phyloP scores from a whole-genome alignment of 225 moss, liverwort and hornwort species.

The Physcomitrium patens region DNA sequence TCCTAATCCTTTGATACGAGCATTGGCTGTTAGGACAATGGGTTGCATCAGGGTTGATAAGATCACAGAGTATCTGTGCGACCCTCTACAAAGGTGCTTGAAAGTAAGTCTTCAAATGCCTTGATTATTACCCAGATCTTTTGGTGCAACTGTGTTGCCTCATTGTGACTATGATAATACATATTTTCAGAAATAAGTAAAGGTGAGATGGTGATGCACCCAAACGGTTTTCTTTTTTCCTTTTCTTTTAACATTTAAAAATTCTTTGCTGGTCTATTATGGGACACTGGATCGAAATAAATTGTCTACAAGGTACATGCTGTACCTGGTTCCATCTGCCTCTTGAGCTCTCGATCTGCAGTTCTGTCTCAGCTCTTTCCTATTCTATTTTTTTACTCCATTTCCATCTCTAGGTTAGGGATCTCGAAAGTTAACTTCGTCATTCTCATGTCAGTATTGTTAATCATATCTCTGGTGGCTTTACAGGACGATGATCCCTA shows the following conservation, averaged over 20 bases:
- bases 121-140: background rate
- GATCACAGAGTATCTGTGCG: constrained; percentile 93
- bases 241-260: too few species aligned
- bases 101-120: constrained; percentile 51
- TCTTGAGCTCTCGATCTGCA: background rate
- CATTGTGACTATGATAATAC: background rate
- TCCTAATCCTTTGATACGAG: constrained; percentile 89
- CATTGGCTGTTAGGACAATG: constrained; percentile 95
- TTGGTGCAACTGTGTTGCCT: background rate
- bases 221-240: background rate
- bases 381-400: background rate
- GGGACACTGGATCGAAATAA: background rate
- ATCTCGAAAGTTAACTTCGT: background rate
- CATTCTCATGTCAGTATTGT: constrained; percentile 17
- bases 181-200: background rate
- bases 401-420: background rate
- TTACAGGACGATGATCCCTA: constrained; percentile 92
- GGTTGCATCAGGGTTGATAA: constrained; percentile 97
- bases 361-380: background rate
- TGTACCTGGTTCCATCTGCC: constrained; percentile 8
- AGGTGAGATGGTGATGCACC: background rate
- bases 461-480: constrained; percentile 12
- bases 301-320: background rate
- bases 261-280: background rate
- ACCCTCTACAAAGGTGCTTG: constrained; percentile 90